Conservation (phyloP, 2,329 filamentous ascomycete species). For the Didymella exigua region DNA sequence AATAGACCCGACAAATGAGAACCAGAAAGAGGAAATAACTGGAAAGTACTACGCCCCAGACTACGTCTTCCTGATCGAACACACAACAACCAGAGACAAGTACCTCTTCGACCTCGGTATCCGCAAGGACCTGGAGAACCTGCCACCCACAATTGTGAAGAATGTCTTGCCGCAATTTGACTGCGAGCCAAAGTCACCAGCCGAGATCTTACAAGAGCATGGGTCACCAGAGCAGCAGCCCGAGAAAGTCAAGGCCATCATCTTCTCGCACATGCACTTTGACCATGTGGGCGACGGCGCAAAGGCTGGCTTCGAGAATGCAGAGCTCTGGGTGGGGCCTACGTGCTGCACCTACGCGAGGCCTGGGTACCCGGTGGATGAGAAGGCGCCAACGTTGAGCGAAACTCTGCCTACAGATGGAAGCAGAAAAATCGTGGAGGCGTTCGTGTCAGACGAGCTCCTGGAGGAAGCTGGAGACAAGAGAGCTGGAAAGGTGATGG, state of each 20-base stretch:
- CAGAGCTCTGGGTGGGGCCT: slow-evolving; percentile 50
- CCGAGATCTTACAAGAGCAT: slow-evolving; percentile 34
- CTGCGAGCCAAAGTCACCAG: slow-evolving; percentile 39
- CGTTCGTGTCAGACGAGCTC: slow-evolving; percentile 38
- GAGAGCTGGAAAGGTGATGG: slow-evolving; percentile 32
- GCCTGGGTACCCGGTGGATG: slow-evolving; percentile 36
- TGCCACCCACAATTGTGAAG: slow-evolving; percentile 51
- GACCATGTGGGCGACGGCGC: slow-evolving; percentile 50
- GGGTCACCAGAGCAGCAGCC: slow-evolving; percentile 39
- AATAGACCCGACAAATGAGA: slow-evolving; percentile 46
- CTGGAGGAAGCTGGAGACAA: slow-evolving; percentile 29
- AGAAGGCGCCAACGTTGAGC: slow-evolving; percentile 41
- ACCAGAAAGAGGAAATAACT: slow-evolving; percentile 38
- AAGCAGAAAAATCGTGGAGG: slow-evolving; percentile 51
- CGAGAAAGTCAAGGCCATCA: slow-evolving; percentile 49
- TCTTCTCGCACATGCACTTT: slow-evolving; percentile 50
- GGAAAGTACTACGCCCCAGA: slow-evolving; percentile 36
- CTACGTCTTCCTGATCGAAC: slow-evolving; percentile 42
- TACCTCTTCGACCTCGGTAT: slow-evolving; percentile 62
- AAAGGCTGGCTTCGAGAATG: slow-evolving; percentile 42
- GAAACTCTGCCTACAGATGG: slow-evolving; percentile 52
- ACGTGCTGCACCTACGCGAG: slow-evolving; percentile 40
- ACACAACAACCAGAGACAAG: slow-evolving; percentile 42
- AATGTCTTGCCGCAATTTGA: slow-evolving; percentile 49
- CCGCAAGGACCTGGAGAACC: slow-evolving; percentile 51